Percentiles rank a stretch among this genome's conserved stretches.
Evolutionary conservation across 2,329 filamentous ascomycete species (phyloP).

Genomic region (Beauveria brongniartii): DNA sequence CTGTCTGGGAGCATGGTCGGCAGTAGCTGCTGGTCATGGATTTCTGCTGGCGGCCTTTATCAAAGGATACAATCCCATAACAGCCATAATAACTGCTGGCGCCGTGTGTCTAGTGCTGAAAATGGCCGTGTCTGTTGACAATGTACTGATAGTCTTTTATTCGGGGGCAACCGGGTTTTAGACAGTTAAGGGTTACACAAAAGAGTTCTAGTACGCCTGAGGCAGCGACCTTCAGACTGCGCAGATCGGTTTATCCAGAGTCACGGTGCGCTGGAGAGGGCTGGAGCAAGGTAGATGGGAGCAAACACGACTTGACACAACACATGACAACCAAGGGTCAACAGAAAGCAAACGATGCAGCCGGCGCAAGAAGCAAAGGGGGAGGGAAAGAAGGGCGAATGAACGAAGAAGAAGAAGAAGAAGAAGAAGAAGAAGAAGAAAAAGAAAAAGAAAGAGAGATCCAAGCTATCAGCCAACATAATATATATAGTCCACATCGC

Average conservation of each 20-base stretch:
- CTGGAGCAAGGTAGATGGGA: too few relatives aligned
- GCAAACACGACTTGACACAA: too few relatives aligned
- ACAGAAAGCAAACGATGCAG: too few relatives aligned
- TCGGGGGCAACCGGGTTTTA: not conserved
- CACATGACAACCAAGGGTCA: too few relatives aligned
- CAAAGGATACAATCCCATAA: not conserved
- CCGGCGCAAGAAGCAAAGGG: too few relatives aligned
- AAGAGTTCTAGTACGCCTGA: too few relatives aligned
- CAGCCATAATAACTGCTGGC: not conserved
- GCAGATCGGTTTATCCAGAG: too few relatives aligned
- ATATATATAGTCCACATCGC: conserved; percentile 12
- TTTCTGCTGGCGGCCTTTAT: not conserved
- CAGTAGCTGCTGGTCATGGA: not conserved
- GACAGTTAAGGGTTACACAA: not conserved
- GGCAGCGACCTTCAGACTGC: too few relatives aligned
- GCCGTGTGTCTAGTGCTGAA: not conserved
- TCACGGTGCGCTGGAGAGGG: too few relatives aligned
- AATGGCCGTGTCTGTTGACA: not conserved
- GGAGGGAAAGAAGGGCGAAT: too few relatives aligned
- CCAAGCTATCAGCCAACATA: conserved; percentile 12
- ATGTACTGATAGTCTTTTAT: not conserved
- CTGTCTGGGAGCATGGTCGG: not conserved
- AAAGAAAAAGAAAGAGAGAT: not conserved
- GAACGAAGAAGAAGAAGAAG: too few relatives aligned
- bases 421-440: not conserved